These are phyloP conservation scores for Hanseniaspora sp. DNA, from an alignment of 1,139 yeast species.

Conservation along the genomic window DNA sequence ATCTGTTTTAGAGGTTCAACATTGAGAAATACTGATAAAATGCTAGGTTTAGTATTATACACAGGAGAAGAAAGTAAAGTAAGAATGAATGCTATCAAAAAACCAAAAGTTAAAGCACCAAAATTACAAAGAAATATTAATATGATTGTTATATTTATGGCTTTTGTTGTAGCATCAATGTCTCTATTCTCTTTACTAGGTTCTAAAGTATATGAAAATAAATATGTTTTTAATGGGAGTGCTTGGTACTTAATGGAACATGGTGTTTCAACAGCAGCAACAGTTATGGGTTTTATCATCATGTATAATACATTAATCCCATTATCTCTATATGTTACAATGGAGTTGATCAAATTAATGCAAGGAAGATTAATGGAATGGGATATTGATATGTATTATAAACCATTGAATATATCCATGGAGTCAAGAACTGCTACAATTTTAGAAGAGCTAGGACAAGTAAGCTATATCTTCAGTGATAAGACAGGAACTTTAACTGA, in stretches of 20 bases:
- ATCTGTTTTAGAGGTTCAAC: conserved; percentile 81
- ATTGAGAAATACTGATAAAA: conserved; percentile 64
- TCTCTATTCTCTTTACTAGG: conserved; percentile 79
- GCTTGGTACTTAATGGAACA: conserved; percentile 67
- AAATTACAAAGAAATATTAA: conserved; percentile 76
- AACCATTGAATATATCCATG: conserved; percentile 75
- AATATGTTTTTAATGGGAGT: conserved; percentile 33
- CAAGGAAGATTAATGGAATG: conserved; percentile 71
- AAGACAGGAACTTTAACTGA: conserved; percentile 96
- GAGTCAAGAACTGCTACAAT: conserved; percentile 93
- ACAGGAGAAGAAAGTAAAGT: conserved; percentile 95
- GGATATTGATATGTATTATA: conserved; percentile 92
- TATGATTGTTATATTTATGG: conserved; percentile 78
- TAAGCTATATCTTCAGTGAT: conserved; percentile 85
- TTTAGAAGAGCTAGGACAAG: conserved; percentile 93
- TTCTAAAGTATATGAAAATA: conserved; percentile 44
- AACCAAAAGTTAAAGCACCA: conserved; percentile 88
- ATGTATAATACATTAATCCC: conserved; percentile 97
- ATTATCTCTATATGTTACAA: conserved; percentile 82
- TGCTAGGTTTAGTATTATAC: conserved; percentile 73
- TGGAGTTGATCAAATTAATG: conserved; percentile 86
- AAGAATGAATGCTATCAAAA: conserved; percentile 83
- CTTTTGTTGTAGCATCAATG: conserved; percentile 58
- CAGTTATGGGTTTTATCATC: conserved; percentile 88
- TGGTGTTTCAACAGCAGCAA: conserved; percentile 82